A percentile compares a stretch with the other conserved stretches of the same genome.
phyloP scores from a whole-genome alignment of 768 basidiomycete genomes.

The Kwoniella europaea region DNA sequence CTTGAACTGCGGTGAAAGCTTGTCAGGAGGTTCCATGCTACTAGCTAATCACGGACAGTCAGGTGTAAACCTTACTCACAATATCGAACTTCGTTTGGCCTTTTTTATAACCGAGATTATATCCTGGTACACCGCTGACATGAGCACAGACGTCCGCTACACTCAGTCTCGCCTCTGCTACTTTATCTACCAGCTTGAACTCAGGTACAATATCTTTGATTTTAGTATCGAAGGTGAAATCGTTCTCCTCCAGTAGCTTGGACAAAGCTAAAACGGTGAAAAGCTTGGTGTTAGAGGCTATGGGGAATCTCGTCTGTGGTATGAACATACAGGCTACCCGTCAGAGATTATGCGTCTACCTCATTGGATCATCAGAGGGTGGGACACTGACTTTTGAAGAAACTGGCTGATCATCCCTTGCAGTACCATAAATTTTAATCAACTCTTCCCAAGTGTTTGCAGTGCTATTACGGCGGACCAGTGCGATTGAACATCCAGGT shows the following conservation, averaged over 20 bases:
- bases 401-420: conserved; percentile 1
- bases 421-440: not conserved
- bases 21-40: too few relatives aligned
- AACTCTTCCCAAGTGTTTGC: not conserved
- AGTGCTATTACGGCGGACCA: not conserved
- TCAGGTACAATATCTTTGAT: conserved; percentile 9
- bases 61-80: not conserved
- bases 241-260: conserved; percentile 8
- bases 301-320: not conserved
- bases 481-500: conserved; percentile 1
- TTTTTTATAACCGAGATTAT: not conserved
- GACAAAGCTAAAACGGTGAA: not conserved
- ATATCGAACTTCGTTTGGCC: not conserved
- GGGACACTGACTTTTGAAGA: conserved; percentile 1
- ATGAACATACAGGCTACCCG: too few relatives aligned
- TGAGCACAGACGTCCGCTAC: not conserved
- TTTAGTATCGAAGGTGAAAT: not conserved
- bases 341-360: not conserved
- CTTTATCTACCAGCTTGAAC: not conserved
- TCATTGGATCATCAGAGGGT: not conserved
- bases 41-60: not conserved
- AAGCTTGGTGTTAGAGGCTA: not conserved
- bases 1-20: not conserved
- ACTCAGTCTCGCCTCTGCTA: not conserved
- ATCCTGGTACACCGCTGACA: conserved; percentile 1